phyloP scores from a whole-genome alignment of 116 monocot genomes.

The Dioscorea cayenensis region DNA sequence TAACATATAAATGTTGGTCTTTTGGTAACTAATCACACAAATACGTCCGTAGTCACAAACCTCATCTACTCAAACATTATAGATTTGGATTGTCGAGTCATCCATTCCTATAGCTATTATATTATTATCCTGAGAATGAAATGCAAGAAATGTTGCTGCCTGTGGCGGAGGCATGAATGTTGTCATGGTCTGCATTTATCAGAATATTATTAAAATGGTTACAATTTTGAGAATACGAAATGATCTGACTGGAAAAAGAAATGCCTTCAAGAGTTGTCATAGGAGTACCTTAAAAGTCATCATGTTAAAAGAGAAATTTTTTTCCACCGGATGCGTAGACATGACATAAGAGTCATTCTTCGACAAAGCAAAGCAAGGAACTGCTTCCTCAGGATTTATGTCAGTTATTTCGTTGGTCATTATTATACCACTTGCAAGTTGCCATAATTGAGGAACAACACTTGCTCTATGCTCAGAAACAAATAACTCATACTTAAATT shows the following conservation, averaged over 20 bases:
- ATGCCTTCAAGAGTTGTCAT: background rate
- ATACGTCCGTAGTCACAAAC: conserved; percentile 15
- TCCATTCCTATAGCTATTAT: conserved; percentile 99
- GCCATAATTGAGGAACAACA: conserved; percentile 66
- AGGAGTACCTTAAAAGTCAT: conserved; percentile 69
- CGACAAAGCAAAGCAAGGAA: conserved; percentile 68
- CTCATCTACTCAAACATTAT: conserved; percentile 96
- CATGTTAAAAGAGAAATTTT: conserved; percentile 77
- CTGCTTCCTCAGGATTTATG: conserved; percentile 53
- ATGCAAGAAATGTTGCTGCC: conserved; percentile 95
- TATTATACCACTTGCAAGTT: conserved; percentile 59
- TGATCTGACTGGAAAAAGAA: background rate
- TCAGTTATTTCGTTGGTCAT: conserved; percentile 70
- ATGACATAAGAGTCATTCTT: conserved; percentile 87
- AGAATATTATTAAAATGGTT: background rate
- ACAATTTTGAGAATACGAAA: background rate
- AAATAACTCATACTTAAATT: background rate
- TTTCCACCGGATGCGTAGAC: conserved; percentile 86
- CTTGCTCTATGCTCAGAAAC: conserved; percentile 38
- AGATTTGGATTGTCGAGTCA: conserved; percentile 93
- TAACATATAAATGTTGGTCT: background rate
- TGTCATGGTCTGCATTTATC: conserved; percentile 71
- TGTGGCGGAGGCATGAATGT: conserved; percentile 95
- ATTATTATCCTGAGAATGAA: conserved; percentile 97
- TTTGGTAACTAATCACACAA: background rate